Evolutionary conservation across 352 stramenopile genomes (phyloP), one percentile per base, ranked within the genome.

Genomic region (Pythium utonaiense): DNA sequence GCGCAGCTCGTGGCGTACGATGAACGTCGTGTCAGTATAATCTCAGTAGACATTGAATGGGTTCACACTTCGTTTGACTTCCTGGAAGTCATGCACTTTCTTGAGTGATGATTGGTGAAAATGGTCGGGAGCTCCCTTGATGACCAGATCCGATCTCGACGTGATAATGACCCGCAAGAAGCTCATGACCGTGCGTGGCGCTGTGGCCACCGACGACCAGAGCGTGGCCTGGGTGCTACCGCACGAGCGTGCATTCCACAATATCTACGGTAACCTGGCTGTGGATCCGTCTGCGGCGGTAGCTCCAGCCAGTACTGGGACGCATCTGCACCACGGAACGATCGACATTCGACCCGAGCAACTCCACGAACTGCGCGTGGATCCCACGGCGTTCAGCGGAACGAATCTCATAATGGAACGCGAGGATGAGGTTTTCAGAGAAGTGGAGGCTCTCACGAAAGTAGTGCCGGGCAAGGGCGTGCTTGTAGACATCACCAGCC

Each of bases 361-460:
- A 21, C 56, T 88, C 42, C 75, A 83, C 21, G 57, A 74, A 34
- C 78, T 85, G 53, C 81, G 84, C 42, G 64, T 63, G 28, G 31
- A 72, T 8, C 77, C 84, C 25, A 69, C 42, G 33, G 60, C 69
- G 0, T 44, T 74, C 41, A 58, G 64, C 17, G 78, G 77, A 38
- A 58, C 59, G 6, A 93, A 91, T 34, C 47, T 91, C 28, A 36
- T 76, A 10, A 63, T 92, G 30, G 67, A 83, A 31, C 84, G 80
- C n/a, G 80, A 91, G 28, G 78, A 89, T 68, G 77, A 90, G 61
- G 75, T 80, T n/a, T 89, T 88, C 51, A 71, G 80, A 34, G 84
- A 93, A 53, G 54, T 91, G 1, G 69, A 91, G 30, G 53, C 40
- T 14, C 44, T 91, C 17, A 31, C 60, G 2, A 14, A 48, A 25